phyloP scores from a whole-genome alignment of 495 filamentous ascomycete species.

The Neurospora sp. region DNA sequence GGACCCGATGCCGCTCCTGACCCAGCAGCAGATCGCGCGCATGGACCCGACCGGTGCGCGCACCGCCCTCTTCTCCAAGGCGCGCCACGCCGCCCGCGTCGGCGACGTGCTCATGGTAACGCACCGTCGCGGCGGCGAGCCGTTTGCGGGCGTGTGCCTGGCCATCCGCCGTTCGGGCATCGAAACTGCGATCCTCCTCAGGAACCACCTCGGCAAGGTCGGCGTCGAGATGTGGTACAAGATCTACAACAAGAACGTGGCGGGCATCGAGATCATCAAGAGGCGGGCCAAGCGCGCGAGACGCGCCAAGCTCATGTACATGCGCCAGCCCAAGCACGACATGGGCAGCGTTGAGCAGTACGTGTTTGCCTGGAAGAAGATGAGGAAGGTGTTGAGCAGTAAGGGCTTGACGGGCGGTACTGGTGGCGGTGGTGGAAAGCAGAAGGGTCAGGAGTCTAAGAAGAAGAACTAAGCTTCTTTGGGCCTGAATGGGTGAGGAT shows the following conservation, averaged over 20 bases:
- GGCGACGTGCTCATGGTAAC: constrained; percentile 89
- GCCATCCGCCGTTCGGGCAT: constrained; percentile 75
- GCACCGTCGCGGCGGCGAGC: constrained; percentile 65
- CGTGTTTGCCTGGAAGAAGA: constrained; percentile 35
- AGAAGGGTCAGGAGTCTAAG: constrained; percentile 5
- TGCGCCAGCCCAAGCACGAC: constrained; percentile 60
- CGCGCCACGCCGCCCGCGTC: constrained; percentile 53
- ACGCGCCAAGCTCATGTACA: constrained; percentile 81
- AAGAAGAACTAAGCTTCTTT: constrained; percentile 3
- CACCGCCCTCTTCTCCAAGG: constrained; percentile 65
- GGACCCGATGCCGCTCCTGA: constrained; percentile 54
- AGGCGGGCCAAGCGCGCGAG: constrained; percentile 71
- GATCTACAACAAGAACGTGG: constrained; percentile 78
- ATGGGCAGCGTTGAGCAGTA: constrained; percentile 35
- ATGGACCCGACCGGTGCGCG: constrained; percentile 82
- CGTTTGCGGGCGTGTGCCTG: constrained; percentile 79
- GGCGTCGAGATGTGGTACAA: constrained; percentile 99
- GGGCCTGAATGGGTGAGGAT: background rate
- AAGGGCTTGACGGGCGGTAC: constrained; percentile 2
- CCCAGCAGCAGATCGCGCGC: constrained; percentile 50
- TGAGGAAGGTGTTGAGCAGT: constrained; percentile 20
- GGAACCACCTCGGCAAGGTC: constrained; percentile 70
- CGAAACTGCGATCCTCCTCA: constrained; percentile 75
- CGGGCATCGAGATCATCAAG: constrained; percentile 90
- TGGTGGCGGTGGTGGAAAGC: constrained; percentile 7